Conservation (phyloP, 331 rosid species). For the Rosa hybrid region DNA sequence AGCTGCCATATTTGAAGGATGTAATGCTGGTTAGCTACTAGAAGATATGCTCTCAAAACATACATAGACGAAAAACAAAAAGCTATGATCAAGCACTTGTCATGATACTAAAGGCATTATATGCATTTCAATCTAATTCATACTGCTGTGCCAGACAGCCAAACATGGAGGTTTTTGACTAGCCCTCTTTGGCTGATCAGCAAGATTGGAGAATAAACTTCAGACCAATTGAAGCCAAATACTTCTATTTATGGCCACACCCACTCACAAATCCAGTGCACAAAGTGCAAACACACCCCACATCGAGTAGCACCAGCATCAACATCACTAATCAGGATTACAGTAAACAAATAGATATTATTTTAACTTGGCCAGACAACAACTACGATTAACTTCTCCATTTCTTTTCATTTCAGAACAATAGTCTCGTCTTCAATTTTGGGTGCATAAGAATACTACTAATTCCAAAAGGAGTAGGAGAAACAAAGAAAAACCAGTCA, state of each 20-base stretch:
- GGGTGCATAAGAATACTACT: background rate
- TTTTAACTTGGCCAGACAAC: background rate
- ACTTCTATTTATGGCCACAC: background rate
- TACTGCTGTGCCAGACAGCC: background rate
- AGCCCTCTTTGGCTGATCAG: background rate
- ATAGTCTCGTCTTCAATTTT: background rate
- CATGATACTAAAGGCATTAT: constrained; percentile 5
- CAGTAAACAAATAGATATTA: background rate
- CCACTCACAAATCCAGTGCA: background rate
- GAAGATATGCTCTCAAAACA: background rate
- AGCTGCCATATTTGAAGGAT: background rate
- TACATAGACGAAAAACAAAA: background rate
- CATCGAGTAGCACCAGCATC: background rate
- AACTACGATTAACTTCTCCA: no score
- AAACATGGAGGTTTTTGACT: background rate
- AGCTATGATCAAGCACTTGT: background rate
- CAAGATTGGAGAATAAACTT: background rate
- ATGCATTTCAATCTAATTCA: background rate
- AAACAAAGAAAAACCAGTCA: background rate
- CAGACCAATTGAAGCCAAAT: background rate
- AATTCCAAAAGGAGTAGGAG: background rate
- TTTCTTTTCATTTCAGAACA: constrained; percentile 10
- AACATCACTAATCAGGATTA: background rate
- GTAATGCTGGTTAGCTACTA: background rate
- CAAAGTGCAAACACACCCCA: background rate